These are phyloP conservation scores for Leccinellum albellum DNA, from an alignment of 768 basidiomycete species.

Conservation along the genomic window DNA sequence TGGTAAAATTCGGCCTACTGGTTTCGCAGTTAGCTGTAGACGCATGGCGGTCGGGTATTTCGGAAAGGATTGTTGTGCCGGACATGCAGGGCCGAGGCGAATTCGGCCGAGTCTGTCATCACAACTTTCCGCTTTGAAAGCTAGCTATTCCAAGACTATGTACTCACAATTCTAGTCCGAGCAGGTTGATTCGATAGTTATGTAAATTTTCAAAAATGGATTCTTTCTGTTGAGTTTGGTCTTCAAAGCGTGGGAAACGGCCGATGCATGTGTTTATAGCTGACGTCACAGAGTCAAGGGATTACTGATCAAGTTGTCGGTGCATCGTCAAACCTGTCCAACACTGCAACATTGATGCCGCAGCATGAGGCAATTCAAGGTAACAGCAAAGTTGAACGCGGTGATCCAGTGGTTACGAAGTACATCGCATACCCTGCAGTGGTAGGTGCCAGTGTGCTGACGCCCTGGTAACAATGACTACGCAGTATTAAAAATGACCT, in stretches of 20 bases:
- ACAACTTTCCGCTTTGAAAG: no score
- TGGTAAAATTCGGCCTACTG: no score
- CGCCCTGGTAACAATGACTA: not conserved
- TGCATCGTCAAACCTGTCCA: constrained; percentile 6
- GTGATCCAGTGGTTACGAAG: constrained; percentile 41
- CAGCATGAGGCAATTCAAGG: constrained; percentile 53
- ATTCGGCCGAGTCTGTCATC: not conserved
- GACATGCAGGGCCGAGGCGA: not conserved
- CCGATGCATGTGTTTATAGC: not conserved
- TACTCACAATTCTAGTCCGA: no score
- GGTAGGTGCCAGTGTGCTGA: not conserved
- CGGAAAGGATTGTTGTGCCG: not conserved
- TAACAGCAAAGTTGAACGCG: constrained; percentile 57
- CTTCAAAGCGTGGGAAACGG: not conserved
- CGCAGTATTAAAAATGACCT: not conserved
- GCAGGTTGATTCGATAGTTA: no score
- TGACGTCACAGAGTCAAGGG: not conserved
- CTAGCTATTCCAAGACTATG: no score
- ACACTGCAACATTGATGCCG: constrained; percentile 53
- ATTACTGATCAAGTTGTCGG: not conserved
- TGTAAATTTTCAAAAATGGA: no score
- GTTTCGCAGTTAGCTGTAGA: no score
- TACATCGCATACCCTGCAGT: not conserved
- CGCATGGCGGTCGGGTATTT: constrained; percentile 37
- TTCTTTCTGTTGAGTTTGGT: not conserved